Percentiles rank a stretch among this genome's conserved stretches.
phyloP scores from a whole-genome alignment of 495 filamentous ascomycete species.

The Neurospora pannonica region DNA sequence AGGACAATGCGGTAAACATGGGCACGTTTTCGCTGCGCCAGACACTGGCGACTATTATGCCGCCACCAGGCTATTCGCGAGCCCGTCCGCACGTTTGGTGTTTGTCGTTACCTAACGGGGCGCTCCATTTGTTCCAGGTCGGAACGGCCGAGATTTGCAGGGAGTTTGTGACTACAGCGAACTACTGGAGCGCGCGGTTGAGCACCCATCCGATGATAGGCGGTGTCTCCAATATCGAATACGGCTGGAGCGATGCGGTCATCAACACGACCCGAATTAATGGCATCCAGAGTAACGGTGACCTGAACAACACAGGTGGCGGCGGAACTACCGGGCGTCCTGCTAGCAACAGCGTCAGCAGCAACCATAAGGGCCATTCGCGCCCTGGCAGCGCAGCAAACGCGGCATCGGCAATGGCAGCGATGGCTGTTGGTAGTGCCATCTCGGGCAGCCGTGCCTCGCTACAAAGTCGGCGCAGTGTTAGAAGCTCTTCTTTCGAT shows the following conservation, averaged over 20 bases:
- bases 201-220: constrained; percentile 88
- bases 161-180: constrained; percentile 89
- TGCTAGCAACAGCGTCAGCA: constrained; percentile 8
- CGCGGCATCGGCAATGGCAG: constrained; percentile 5
- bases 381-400: constrained; percentile 35
- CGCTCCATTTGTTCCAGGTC: constrained; percentile 94
- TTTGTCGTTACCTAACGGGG: constrained; percentile 82
- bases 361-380: constrained; percentile 23
- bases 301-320: constrained; percentile 42
- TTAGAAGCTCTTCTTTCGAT: constrained; percentile 34
- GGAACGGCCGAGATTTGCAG: constrained; percentile 90
- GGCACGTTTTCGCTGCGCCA: constrained; percentile 83
- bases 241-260: constrained; percentile 89
- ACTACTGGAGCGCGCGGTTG: constrained; percentile 94
- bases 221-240: constrained; percentile 93
- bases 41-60: constrained; percentile 83
- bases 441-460: constrained; percentile 19
- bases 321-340: constrained; percentile 13
- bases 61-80: constrained; percentile 87
- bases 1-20: constrained; percentile 81
- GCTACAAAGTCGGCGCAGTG: constrained; percentile 33
- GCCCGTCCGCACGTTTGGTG: constrained; percentile 90
- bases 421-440: not conserved
- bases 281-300: not conserved
- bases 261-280: constrained; percentile 52